phyloP scores from a whole-genome alignment of 2,329 filamentous ascomycete genomes.

The Dactylellina sp. region DNA sequence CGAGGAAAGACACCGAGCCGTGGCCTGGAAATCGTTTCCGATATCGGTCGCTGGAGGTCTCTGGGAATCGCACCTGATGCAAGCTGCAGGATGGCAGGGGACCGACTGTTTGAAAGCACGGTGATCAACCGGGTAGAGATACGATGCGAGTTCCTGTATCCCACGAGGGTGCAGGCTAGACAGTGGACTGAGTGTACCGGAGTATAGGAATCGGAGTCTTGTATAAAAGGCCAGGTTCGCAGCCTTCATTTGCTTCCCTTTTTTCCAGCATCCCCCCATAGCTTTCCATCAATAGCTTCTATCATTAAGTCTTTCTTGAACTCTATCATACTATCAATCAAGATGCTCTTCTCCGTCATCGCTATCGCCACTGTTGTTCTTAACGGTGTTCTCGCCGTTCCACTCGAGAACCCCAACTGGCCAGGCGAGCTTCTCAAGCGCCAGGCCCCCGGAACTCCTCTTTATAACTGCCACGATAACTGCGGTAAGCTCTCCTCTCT shows the following conservation, averaged over 20 bases:
- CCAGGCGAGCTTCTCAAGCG: conserved; percentile 63
- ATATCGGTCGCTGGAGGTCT: conserved; percentile 26
- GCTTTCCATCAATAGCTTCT: not conserved
- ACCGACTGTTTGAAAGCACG: not conserved
- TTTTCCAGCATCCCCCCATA: conserved; percentile 1
- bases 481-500: conserved; percentile 64
- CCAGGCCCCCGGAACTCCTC: conserved; percentile 66
- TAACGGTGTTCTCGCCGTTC: conserved; percentile 29
- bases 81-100: not conserved
- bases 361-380: conserved; percentile 24
- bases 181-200: not conserved
- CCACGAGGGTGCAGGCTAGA: not conserved
- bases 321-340: conserved; percentile 3
- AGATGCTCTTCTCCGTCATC: conserved; percentile 46
- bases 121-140: not conserved
- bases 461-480: conserved; percentile 68
- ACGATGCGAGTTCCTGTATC: not conserved
- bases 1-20: conserved; percentile 10
- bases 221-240: conserved; percentile 28
- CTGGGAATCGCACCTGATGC: not conserved
- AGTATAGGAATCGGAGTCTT: not conserved
- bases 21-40: conserved; percentile 34
- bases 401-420: conserved; percentile 35
- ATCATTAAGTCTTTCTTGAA: not conserved
- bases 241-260: conserved; percentile 12